These are phyloP conservation scores for Curvularia sp. DNA, from an alignment of 2,329 filamentous ascomycete genomes.

Conservation along the genomic window DNA sequence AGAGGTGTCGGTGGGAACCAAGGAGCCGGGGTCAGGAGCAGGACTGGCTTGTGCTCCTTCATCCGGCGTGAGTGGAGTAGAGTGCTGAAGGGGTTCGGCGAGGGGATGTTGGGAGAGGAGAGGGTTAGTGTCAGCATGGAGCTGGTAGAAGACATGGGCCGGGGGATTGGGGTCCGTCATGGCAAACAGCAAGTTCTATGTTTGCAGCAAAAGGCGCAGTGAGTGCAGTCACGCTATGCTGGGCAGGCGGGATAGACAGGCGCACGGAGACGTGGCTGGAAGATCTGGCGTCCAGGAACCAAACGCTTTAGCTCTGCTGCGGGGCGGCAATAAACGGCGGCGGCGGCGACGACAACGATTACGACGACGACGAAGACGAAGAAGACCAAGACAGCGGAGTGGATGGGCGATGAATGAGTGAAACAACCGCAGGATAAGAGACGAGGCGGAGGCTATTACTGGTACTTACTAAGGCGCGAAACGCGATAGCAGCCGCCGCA, in stretches of 20 bases:
- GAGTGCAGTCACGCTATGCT: slow-evolving; percentile 21
- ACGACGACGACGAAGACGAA: slow-evolving; percentile 12
- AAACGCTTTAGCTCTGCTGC: slow-evolving; percentile 31
- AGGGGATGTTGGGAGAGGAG: slow-evolving; percentile 10
- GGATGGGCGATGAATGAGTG: slow-evolving; percentile 9
- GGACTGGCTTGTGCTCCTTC: slow-evolving; percentile 23
- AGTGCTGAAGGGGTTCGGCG: slow-evolving; percentile 9
- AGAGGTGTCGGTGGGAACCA: slow-evolving; percentile 22
- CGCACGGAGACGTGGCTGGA: slow-evolving; percentile 35
- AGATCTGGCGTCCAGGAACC: slow-evolving; percentile 32
- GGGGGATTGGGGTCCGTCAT: slow-evolving; percentile 24
- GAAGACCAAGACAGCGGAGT: slow-evolving; percentile 12
- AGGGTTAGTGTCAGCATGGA: slow-evolving; percentile 18
- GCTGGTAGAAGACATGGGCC: slow-evolving; percentile 21
- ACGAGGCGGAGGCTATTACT: too few species aligned
- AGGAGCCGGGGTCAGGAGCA: slow-evolving; percentile 24
- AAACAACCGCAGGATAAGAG: neutral
- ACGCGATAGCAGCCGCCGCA: too few species aligned
- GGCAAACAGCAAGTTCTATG: slow-evolving; percentile 18
- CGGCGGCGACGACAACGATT: too few species aligned
- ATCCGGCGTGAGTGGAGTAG: slow-evolving; percentile 35
- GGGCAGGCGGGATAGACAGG: slow-evolving; percentile 27
- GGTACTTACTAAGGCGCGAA: too few species aligned
- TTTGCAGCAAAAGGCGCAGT: slow-evolving; percentile 18
- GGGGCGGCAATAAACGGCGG: slow-evolving; percentile 22